Conservation (phyloP, 208 protist genomes). For the Leishmania major region DNA sequence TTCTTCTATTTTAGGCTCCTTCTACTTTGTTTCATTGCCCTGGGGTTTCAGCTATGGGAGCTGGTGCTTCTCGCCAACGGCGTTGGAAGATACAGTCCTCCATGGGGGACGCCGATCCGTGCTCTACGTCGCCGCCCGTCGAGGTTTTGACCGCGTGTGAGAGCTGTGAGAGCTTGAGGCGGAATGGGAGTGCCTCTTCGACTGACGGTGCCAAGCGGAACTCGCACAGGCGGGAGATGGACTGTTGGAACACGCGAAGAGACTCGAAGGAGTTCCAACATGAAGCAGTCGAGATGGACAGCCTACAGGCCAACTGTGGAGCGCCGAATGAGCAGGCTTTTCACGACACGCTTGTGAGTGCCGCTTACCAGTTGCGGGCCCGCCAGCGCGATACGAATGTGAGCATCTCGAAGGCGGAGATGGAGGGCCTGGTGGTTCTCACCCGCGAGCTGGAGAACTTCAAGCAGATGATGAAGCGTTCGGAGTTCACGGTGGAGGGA, state of each 20-base stretch:
- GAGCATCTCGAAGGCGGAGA: conserved; percentile 51
- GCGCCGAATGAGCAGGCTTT: conserved; percentile 26
- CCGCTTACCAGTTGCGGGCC: conserved; percentile 41
- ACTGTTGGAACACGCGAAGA: conserved; percentile 5
- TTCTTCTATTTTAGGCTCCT: neutral
- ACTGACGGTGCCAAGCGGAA: neutral
- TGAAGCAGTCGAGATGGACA: neutral
- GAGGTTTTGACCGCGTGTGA: conserved; percentile 3
- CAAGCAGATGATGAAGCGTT: conserved; percentile 52
- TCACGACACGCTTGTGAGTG: conserved; percentile 40
- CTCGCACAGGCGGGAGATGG: conserved; percentile 9
- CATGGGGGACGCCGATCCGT: neutral
- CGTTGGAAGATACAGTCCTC: conserved; percentile 4
- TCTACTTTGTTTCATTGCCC: neutral
- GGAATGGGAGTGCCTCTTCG: conserved; percentile 12
- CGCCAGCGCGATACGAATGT: conserved; percentile 47
- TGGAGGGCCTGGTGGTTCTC: conserved; percentile 62
- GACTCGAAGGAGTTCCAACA: neutral
- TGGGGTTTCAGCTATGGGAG: conserved; percentile 10
- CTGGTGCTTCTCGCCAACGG: conserved; percentile 11
- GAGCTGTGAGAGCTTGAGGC: neutral
- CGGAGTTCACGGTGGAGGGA: conserved; percentile 57
- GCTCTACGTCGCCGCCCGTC: neutral
- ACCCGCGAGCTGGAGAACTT: conserved; percentile 68
- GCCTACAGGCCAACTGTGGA: conserved; percentile 6